phyloP scores from a whole-genome alignment of 805 yeast genomes.

The Naumovozyma dairenensis region DNA sequence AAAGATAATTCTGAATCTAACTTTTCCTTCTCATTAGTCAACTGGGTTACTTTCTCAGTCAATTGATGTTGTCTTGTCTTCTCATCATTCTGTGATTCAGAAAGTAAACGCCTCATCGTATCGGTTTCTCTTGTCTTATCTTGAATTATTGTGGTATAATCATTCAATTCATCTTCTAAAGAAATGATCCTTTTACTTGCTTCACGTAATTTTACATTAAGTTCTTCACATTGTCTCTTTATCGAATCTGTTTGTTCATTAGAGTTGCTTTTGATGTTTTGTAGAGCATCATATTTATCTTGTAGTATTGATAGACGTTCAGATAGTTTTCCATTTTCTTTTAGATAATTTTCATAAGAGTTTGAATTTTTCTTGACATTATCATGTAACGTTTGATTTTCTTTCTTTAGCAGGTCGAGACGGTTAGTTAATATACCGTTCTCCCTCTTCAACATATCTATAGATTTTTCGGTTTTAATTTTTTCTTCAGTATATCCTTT shows the following conservation, averaged over 20 bases:
- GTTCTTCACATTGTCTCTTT: conserved; percentile 65
- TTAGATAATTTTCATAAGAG: conserved; percentile 28
- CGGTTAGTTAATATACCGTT: conserved; percentile 25
- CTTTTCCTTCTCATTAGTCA: conserved; percentile 52
- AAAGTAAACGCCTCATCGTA: conserved; percentile 56
- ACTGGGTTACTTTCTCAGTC: conserved; percentile 38
- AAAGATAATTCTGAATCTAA: conserved; percentile 45
- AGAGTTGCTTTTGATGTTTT: conserved; percentile 30
- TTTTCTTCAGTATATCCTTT: conserved; percentile 29
- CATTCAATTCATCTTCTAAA: conserved; percentile 75
- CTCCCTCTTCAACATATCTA: conserved; percentile 26
- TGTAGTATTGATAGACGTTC: conserved; percentile 34
- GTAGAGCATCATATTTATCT: conserved; percentile 31
- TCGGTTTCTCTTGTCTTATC: conserved; percentile 75
- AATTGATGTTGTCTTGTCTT: conserved; percentile 45
- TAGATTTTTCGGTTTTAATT: conserved; percentile 20
- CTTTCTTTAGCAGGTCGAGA: conserved; percentile 27
- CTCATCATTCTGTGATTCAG: conserved; percentile 57
- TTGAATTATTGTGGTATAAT: conserved; percentile 59
- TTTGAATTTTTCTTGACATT: conserved; percentile 34
- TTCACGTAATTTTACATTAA: conserved; percentile 58
- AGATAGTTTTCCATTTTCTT: conserved; percentile 33
- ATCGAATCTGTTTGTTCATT: conserved; percentile 38
- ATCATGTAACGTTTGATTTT: conserved; percentile 28
- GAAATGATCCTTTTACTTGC: conserved; percentile 48